Evolutionary conservation across 192 early-diverging fungal species (phyloP), one percentile per base, ranked within the genome.

Genomic region (Tieghemiomyces parasiticus): DNA sequence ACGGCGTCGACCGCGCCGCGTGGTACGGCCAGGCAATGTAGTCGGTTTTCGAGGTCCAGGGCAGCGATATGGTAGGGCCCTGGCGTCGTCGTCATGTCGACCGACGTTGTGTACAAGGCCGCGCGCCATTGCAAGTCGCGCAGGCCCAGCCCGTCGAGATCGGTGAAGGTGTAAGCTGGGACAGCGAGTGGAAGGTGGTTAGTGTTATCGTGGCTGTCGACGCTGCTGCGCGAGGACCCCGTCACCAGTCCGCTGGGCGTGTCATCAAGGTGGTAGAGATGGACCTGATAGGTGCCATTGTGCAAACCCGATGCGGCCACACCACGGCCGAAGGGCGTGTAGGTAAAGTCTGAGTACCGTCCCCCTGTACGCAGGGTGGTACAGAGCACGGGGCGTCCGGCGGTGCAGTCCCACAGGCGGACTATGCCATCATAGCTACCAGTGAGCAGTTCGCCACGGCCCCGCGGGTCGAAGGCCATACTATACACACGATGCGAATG

Each of bases 401-500:
- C 30, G 35, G 28, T 56, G 16, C 28, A 29, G 29, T 56, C 54
- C 54, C 54, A 56, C 33, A 56, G 35, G 19, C 10, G 29, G 1
- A 56, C 54, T 25, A 32, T 29, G 16, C 54, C 54, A 38, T 56
- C 54, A 26, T 12, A 32, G 31, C 19, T 38, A 12, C 19, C 54
- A 26, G 54, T 29, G 16, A 56, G 2, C 20, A 56, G 30, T 24
- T 32, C 28, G 19, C 54, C 19, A 13, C 33, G 54, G 12, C 35
- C 54, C 19, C 29, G n/a, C 8, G 54, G 54, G 35, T 56, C 54
- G 35, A 32, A 56, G 16, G 29, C 54, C 6, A 56, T 6, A 22
- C 54, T 56, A 31, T 56, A 56, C 4, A 56, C 24, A 14, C 54
- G 54, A 35, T 32, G 12, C 2, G 31, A 2, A 56, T 34, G 54